phyloP scores from a whole-genome alignment of 1,284 basidiomycete genomes.

The Rhodotorula sp. region DNA sequence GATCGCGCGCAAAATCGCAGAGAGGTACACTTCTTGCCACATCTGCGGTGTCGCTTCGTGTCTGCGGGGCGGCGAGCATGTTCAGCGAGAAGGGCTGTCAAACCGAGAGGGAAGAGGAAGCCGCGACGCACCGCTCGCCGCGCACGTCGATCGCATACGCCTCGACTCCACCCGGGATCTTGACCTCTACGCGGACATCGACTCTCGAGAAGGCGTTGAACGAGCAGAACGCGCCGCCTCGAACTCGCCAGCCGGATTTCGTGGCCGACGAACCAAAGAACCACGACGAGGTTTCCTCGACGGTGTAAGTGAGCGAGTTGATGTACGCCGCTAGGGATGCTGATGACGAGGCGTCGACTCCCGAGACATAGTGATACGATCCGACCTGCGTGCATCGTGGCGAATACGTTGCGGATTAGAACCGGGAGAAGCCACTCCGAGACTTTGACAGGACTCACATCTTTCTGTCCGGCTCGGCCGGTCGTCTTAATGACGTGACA shows the following conservation, averaged over 20 bases:
- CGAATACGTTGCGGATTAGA: neutral
- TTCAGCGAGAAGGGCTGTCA: neutral
- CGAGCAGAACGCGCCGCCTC: constrained; percentile 94
- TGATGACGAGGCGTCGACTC: constrained; percentile 91
- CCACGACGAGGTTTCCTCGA: constrained; percentile 90
- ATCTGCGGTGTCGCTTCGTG: constrained; percentile 89
- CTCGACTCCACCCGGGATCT: constrained; percentile 94
- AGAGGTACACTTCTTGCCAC: constrained; percentile 97
- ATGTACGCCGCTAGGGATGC: constrained; percentile 97
- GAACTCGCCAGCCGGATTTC: constrained; percentile 75
- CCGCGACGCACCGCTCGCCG: constrained; percentile 72
- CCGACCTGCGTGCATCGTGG: constrained; percentile 61
- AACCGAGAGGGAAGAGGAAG: too few species aligned
- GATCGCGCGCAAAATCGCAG: constrained; percentile 84
- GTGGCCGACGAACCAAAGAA: constrained; percentile 62
- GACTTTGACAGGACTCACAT: constrained; percentile 59
- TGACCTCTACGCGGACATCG: constrained; percentile 95
- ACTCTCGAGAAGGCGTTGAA: constrained; percentile 98
- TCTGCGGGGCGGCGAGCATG: constrained; percentile 52
- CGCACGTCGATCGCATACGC: constrained; percentile 92
- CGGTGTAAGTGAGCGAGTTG: constrained; percentile 92
- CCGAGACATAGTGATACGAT: constrained; percentile 93
- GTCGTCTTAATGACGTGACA: constrained; percentile 94
- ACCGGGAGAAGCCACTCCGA: neutral
- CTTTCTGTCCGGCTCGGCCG: constrained; percentile 75